Base-by-base conservation (phyloP, 2,329 filamentous ascomycete species). In the Stachybotrys elegans region DNA sequence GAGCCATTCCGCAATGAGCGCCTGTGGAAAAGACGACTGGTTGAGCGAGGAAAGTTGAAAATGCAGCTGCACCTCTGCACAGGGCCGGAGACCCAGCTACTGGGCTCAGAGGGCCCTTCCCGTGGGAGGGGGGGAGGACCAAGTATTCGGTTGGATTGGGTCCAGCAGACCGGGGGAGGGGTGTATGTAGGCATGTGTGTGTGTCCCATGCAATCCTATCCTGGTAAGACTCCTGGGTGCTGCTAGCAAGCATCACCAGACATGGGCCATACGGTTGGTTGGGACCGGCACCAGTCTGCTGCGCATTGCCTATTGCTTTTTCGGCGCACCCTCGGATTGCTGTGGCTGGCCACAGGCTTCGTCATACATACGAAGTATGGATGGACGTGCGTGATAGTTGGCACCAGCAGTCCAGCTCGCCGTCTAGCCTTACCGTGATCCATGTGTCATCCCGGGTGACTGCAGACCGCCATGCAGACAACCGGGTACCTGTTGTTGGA, bases 151-250 rank as follows among this genome's bases (percentile, higher is more conserved):
- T 34, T 7, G 31, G n/a, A 34, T 34, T 14, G 31, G 31, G 31
- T 17, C 31, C 31, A 16, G n/a, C n/a, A 16, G 31, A 14, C 31
- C n/a, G n/a, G 31, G 31, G 38, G 23, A 39, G 38, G 20, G 17
- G 16, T 22, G 14, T 29, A 29, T n/a, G 22, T 22, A 13, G 38
- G 22, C 20, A 4, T 6, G 34, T 22, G 31, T 4, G 38, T 23
- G 38, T 23, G 36, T 39, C 21, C 38, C 38, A 40, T 29, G 7
- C 38, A n/a, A 39, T 22, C 36, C 25, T 21, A 40, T 40, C n/a
- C n/a, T n/a, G n/a, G 23, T 19, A 23, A 40, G 14, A 40, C 38
- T 40, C 22, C 38, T n/a, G n/a, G 22, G 22, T 40, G 38, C 38
- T 40, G 17, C 17, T 22, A 40, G n/a, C n/a, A n/a, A n/a, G n/a